Evolutionary conservation across 345 rosid genomes (phyloP), one percentile per base, ranked within the genome.

Genomic region (Linum usitatissimum): DNA sequence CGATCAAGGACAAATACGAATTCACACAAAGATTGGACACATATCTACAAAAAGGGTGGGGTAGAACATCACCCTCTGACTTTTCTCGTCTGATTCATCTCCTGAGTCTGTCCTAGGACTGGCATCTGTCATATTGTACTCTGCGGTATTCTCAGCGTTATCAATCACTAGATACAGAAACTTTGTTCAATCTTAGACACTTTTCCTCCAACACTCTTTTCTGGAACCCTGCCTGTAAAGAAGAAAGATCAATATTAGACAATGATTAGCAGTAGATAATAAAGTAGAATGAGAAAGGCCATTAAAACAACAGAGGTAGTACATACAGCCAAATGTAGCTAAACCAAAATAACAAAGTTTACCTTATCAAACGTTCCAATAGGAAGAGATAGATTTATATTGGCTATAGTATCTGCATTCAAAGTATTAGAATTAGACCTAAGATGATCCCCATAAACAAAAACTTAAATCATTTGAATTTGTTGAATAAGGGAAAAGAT

Each of bases 21-120:
- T 48, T 31, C 53, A 69, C 57, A 64, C 21, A 48, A 65, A 45
- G 59, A 68, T 14, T 34, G 45, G 23, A 64, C 59, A 63, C 4
- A 71, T 39, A 13, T 31, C 28, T 56, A 20, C 4, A 23, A 40
- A 23, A 55, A 53, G 10, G 28, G n/a, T 59, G 60, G 55, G 59
- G 58, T 60, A 73, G 34, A 64, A 64, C 58, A 63, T 69, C 73
- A 90, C 99, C 95, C 84, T 84, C 68, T 76, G 96, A 78, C 74
- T 80, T 76, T 81, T 85, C 59, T 90, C 92, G 73, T 94, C 97
- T 7, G 93, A 86, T 71, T 90, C 96, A 75, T 90, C 97, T 8
- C 96, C 88, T 58, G 97, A 94, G 62, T 86, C 96, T 14, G 96
- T 88, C 77, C 78, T 77, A 0, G 97, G 99, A 84, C 99, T 94